phyloP scores from a whole-genome alignment of 306 rosid genomes.

The Corylus avellana region DNA sequence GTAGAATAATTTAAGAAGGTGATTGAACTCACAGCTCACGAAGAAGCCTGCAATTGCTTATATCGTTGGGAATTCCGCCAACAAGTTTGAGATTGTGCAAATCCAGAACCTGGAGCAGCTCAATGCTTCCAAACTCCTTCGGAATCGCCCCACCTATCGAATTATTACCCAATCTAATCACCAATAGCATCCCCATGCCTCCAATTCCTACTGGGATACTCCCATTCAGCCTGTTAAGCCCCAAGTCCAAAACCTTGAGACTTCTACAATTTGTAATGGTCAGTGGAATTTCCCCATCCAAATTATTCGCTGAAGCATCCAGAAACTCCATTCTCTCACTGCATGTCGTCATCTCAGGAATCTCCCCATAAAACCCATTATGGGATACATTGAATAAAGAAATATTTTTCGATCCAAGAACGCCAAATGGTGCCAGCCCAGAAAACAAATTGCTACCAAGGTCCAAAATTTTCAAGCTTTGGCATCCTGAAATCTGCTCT shows the following conservation, averaged over 20 bases:
- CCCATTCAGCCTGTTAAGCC: slow-evolving; percentile 67
- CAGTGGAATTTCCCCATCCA: slow-evolving; percentile 81
- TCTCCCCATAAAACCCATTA: slow-evolving; percentile 65
- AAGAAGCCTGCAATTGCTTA: slow-evolving; percentile 79
- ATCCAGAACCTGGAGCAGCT: slow-evolving; percentile 81
- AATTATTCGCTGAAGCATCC: slow-evolving; percentile 76
- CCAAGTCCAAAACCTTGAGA: slow-evolving; percentile 73
- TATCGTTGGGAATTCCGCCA: slow-evolving; percentile 73
- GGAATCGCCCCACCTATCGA: slow-evolving; percentile 73
- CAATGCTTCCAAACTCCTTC: slow-evolving; percentile 58
- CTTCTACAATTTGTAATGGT: slow-evolving; percentile 72
- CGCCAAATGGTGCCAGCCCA: slow-evolving; percentile 66
- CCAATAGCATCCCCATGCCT: slow-evolving; percentile 54
- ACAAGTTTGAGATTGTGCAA: slow-evolving; percentile 74
- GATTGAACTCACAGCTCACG: slow-evolving; percentile 83
- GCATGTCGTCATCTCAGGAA: slow-evolving; percentile 62
- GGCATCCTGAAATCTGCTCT: slow-evolving; percentile 54
- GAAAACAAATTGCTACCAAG: slow-evolving; percentile 69
- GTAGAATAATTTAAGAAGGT: slow-evolving; percentile 32
- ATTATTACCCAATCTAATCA: slow-evolving; percentile 75
- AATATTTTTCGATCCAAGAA: slow-evolving; percentile 63
- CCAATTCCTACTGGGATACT: slow-evolving; percentile 62
- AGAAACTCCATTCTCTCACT: slow-evolving; percentile 67
- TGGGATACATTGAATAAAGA: slow-evolving; percentile 68
- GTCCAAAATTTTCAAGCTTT: slow-evolving; percentile 69